A percentile compares a stretch with the other conserved stretches of the same genome.
Evolutionary conservation across 176 grass and related monocot species (phyloP).

Genomic region (Carex myosuroides): DNA sequence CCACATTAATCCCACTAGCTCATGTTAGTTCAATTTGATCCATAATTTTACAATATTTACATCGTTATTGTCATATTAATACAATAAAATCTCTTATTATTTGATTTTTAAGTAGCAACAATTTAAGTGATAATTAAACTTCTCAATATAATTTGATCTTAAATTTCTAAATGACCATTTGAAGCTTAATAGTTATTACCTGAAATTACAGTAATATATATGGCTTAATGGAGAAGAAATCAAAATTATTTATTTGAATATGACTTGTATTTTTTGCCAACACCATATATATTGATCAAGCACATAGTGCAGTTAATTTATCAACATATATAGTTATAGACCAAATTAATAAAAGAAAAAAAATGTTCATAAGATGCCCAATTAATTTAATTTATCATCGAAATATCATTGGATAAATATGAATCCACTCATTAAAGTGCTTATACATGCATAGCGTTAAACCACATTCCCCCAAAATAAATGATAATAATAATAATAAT

Average conservation of each 20-base stretch:
- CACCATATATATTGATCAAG: background rate
- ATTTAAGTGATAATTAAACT: background rate
- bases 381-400: conserved; percentile 1
- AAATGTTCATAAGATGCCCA: background rate
- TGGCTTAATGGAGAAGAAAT: background rate
- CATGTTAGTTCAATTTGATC: background rate
- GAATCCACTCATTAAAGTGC: background rate
- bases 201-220: background rate
- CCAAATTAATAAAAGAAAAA: background rate
- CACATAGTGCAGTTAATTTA: background rate
- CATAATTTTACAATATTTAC: background rate
- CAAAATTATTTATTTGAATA: background rate
- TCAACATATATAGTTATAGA: background rate
- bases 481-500: background rate
- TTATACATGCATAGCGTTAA: background rate
- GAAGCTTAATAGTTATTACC: background rate
- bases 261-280: background rate
- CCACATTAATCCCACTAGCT: background rate
- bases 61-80: background rate
- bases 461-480: background rate
- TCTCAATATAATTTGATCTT: background rate
- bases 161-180: background rate
- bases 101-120: background rate
- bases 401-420: conserved; percentile 10
- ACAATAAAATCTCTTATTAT: background rate